Evolutionary conservation across 148 eudicot genomes (phyloP), one percentile per base, ranked within the genome.

Genomic region (Spergularia marina): DNA sequence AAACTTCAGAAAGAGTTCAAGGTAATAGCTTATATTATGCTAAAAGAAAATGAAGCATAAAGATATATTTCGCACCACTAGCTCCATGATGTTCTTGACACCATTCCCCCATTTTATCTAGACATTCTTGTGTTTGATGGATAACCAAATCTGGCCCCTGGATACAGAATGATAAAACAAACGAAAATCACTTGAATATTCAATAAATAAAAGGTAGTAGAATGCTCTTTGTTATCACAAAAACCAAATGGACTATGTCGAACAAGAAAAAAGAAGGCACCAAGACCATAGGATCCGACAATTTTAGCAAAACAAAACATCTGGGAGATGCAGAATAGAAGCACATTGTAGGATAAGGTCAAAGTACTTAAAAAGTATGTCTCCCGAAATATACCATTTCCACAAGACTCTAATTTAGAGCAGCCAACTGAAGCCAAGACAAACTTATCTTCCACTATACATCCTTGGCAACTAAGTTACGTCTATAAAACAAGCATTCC

Each of bases 71-170:
- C 94, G 82, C 81, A 92, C 98, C 98, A 86, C 98, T 95, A 76
- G 80, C 92, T 75, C 84, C 89, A 69, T 91, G 97, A 86, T 95
- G 96, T 66, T 75, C 71, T 82, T 89, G 96, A 85, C 94, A 90
- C 99, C 94, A 92, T 75, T 88, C 90, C 41, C 87, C 91, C 97
- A 95, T 92, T 68, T 79, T 80, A 75, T 89, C 96, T 73, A 90
- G 76, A 76, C 96, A 90, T 73, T 89, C 94, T 75, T 90, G 84
- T 72, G 90, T 51, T 84, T 95, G 99, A 89, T 84, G 87, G 77
- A 92, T 86, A 70, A 95, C 91, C 79, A 95, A 82, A 74, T 90
- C 88, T 72, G 98, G 98, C 47, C 98, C 98, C 98, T 95, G 74
- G 25, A 82, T 12, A 62, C 74, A 51, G 64, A 62, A 79, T 70